Evolutionary conservation across 1,139 yeast species (phyloP).

Genomic region (Blastobotrys petasosporus): DNA sequence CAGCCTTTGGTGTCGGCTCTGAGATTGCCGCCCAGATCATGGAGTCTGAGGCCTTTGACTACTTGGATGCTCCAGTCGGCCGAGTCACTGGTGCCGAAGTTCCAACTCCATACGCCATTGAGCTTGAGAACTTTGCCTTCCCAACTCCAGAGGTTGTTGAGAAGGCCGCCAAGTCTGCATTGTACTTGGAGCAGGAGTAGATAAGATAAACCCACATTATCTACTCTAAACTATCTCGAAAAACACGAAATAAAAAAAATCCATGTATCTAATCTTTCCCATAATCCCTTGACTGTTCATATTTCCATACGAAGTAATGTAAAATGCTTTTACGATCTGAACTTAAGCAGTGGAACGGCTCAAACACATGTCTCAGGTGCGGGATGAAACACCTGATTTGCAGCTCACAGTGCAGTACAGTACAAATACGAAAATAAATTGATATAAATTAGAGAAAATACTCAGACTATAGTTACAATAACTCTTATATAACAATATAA

Average conservation of each 20-base stretch:
- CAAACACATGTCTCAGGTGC: too few species aligned
- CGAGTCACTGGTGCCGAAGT: conserved; percentile 99
- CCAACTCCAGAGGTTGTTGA: conserved; percentile 89
- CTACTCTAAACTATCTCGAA: neutral
- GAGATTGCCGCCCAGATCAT: conserved; percentile 96
- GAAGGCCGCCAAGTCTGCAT: conserved; percentile 86
- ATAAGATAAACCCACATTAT: neutral
- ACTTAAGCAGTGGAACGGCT: too few species aligned
- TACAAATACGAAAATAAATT: too few species aligned
- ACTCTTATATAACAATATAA: too few species aligned
- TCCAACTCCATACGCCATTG: conserved; percentile 97
- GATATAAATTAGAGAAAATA: too few species aligned
- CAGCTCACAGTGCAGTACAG: too few species aligned
- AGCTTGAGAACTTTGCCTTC: conserved; percentile 97
- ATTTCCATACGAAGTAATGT: too few species aligned
- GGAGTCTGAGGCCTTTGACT: conserved; percentile 98
- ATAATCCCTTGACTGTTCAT: too few species aligned
- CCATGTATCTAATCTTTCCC: too few species aligned
- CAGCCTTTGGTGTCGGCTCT: conserved; percentile 97
- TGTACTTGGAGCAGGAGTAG: conserved; percentile 50
- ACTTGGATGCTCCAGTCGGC: conserved; percentile 97
- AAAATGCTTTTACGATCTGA: too few species aligned
- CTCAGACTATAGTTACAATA: too few species aligned
- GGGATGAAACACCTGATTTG: too few species aligned
- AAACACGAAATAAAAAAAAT: neutral